Conservation (phyloP, 2,329 filamentous ascomycete genomes). For the Fusarium haematococcum region DNA sequence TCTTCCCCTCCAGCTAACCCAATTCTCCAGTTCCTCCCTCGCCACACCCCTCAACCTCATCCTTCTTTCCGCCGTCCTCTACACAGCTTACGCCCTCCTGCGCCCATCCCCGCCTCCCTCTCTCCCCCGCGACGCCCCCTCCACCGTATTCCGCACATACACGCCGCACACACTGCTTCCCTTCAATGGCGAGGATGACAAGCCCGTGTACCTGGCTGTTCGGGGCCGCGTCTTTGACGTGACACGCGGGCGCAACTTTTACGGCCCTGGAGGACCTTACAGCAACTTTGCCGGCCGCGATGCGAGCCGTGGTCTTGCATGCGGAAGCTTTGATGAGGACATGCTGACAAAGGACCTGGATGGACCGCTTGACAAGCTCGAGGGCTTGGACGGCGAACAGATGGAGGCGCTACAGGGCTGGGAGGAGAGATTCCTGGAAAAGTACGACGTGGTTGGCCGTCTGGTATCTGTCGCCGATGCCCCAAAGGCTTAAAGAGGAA, state of each 20-base stretch:
- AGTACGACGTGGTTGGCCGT: conserved; percentile 94
- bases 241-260: conserved; percentile 87
- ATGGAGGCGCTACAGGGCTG: conserved; percentile 87
- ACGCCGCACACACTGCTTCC: conserved; percentile 85
- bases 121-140: conserved; percentile 65
- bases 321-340: conserved; percentile 91
- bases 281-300: conserved; percentile 96
- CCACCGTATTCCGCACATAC: conserved; percentile 75
- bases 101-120: conserved; percentile 59
- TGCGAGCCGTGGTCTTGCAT: conserved; percentile 87
- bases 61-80: conserved; percentile 66
- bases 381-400: conserved; percentile 79
- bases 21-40: conserved; percentile 54
- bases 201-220: conserved; percentile 90
- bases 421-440: conserved; percentile 93
- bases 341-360: conserved; percentile 95
- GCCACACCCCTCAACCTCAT: conserved; percentile 73
- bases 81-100: conserved; percentile 69
- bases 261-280: conserved; percentile 95
- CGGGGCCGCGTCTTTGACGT: conserved; percentile 94
- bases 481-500: conserved; percentile 22
- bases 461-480: conserved; percentile 70
- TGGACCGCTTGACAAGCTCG: conserved; percentile 81
- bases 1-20: not conserved
- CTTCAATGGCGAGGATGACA: conserved; percentile 80